Conservation (phyloP, 2,329 filamentous ascomycete genomes). For the Phialophora tarda region DNA sequence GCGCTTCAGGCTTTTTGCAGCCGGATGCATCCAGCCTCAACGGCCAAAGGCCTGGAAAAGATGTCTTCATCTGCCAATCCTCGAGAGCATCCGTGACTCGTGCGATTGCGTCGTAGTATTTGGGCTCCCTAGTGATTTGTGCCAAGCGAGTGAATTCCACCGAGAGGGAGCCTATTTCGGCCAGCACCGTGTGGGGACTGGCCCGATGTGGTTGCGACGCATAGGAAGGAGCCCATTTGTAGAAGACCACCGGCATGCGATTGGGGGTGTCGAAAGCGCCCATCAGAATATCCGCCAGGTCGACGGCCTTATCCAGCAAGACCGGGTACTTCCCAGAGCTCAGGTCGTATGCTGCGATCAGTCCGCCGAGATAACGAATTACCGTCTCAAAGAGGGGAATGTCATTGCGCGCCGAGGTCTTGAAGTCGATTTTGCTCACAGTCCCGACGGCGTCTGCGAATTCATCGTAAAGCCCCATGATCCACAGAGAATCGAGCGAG, state of each 20-base stretch:
- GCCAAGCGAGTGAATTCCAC: slow-evolving; percentile 90
- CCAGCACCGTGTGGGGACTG: slow-evolving; percentile 60
- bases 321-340: slow-evolving; percentile 70
- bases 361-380: slow-evolving; percentile 87
- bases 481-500: slow-evolving; percentile 81
- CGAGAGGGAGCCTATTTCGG: slow-evolving; percentile 77
- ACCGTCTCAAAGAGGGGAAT: slow-evolving; percentile 94
- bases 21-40: slow-evolving; percentile 77
- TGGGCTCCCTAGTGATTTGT: slow-evolving; percentile 78
- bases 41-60: slow-evolving; percentile 80
- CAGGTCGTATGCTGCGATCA: slow-evolving; percentile 85
- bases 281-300: slow-evolving; percentile 80
- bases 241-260: slow-evolving; percentile 84
- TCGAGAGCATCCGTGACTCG: slow-evolving; percentile 82
- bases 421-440: slow-evolving; percentile 80
- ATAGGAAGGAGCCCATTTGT: slow-evolving; percentile 73
- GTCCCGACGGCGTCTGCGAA: slow-evolving; percentile 77
- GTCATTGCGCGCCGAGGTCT: slow-evolving; percentile 66
- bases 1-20: slow-evolving; percentile 60
- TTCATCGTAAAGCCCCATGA: slow-evolving; percentile 78
- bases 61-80: slow-evolving; percentile 72
- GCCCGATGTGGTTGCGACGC: slow-evolving; percentile 64
- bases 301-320: slow-evolving; percentile 76
- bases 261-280: slow-evolving; percentile 90
- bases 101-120: slow-evolving; percentile 88